Evolutionary conservation across 2,329 filamentous ascomycete species (phyloP).

Genomic region (Raffaelea arxii): DNA sequence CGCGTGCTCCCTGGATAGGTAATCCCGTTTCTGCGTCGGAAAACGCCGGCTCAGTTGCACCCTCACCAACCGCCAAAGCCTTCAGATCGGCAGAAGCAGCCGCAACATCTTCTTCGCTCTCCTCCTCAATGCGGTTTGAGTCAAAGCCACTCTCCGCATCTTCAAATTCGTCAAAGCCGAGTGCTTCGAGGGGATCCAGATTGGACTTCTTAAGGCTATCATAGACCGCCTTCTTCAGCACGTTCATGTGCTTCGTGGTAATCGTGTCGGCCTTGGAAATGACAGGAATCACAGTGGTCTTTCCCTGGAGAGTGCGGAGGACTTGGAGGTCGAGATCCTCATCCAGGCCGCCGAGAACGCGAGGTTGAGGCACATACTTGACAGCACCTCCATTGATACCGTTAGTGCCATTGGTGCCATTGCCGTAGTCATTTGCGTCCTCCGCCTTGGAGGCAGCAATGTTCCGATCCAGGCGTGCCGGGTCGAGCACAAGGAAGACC

Average conservation of each 20-base stretch:
- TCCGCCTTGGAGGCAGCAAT: slow-evolving; percentile 54
- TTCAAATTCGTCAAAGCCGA: slow-evolving; percentile 72
- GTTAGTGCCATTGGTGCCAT: slow-evolving; percentile 36
- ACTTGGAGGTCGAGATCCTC: slow-evolving; percentile 87
- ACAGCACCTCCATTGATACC: slow-evolving; percentile 37
- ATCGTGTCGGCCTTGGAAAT: slow-evolving; percentile 96
- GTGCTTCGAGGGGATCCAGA: slow-evolving; percentile 77
- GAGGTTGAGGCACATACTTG: slow-evolving; percentile 32
- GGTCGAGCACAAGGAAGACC: slow-evolving; percentile 86
- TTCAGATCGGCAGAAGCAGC: slow-evolving; percentile 9
- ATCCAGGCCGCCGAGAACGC: slow-evolving; percentile 61
- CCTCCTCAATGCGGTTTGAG: slow-evolving; percentile 45
- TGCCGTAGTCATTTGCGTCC: slow-evolving; percentile 23
- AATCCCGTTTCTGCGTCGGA: slow-evolving; percentile 22
- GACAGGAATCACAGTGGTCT: slow-evolving; percentile 90
- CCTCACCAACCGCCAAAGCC: not conserved
- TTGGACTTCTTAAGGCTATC: slow-evolving; percentile 76
- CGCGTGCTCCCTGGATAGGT: slow-evolving; percentile 17
- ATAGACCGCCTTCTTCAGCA: slow-evolving; percentile 86
- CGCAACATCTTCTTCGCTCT: slow-evolving; percentile 32
- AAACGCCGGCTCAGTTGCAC: slow-evolving; percentile 12
- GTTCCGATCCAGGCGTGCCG: slow-evolving; percentile 73
- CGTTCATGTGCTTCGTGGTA: slow-evolving; percentile 87
- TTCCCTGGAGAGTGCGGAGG: slow-evolving; percentile 76
- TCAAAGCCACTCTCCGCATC: slow-evolving; percentile 36